Evolutionary conservation across 306 rosid species (phyloP).

Genomic region (Cicer yamashitae): DNA sequence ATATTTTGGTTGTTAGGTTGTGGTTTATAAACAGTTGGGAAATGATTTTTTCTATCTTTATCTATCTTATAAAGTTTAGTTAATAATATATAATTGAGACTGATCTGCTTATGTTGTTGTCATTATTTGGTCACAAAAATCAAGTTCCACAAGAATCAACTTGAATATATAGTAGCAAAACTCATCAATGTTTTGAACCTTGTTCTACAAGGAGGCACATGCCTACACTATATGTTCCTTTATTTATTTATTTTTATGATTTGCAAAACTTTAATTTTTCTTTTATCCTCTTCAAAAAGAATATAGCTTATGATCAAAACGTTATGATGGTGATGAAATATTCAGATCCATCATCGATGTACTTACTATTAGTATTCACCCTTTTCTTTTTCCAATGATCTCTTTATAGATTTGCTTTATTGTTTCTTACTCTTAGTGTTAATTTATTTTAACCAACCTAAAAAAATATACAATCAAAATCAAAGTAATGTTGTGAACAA

Average conservation of each 20-base stretch:
- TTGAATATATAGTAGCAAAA: slow-evolving; percentile 11
- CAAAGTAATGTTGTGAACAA: background rate
- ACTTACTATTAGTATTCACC: slow-evolving; percentile 49
- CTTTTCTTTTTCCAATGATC: slow-evolving; percentile 45
- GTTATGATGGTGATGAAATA: slow-evolving; percentile 64
- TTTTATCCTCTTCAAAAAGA: slow-evolving; percentile 48
- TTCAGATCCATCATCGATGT: slow-evolving; percentile 49
- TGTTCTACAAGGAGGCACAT: slow-evolving; percentile 59
- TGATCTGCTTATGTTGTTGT: background rate
- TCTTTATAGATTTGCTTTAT: slow-evolving; percentile 50
- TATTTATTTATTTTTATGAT: slow-evolving; percentile 51
- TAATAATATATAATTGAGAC: slow-evolving; percentile 31
- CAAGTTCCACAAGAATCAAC: slow-evolving; percentile 16
- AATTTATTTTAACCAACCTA: background rate
- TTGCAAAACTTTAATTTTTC: slow-evolving; percentile 49
- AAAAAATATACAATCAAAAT: background rate
- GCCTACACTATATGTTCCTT: slow-evolving; percentile 48
- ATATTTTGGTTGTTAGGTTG: slow-evolving; percentile 14
- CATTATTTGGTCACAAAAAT: slow-evolving; percentile 19
- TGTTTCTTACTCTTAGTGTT: slow-evolving; percentile 34
- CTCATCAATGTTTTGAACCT: slow-evolving; percentile 34
- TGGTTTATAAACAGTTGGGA: background rate
- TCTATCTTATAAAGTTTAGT: background rate
- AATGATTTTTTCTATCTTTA: background rate
- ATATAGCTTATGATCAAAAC: slow-evolving; percentile 57